Evolutionary conservation across 371 early-diverging fungal species (phyloP), one percentile per base, ranked within the genome.

Genomic region (Mucor velutinosus): DNA sequence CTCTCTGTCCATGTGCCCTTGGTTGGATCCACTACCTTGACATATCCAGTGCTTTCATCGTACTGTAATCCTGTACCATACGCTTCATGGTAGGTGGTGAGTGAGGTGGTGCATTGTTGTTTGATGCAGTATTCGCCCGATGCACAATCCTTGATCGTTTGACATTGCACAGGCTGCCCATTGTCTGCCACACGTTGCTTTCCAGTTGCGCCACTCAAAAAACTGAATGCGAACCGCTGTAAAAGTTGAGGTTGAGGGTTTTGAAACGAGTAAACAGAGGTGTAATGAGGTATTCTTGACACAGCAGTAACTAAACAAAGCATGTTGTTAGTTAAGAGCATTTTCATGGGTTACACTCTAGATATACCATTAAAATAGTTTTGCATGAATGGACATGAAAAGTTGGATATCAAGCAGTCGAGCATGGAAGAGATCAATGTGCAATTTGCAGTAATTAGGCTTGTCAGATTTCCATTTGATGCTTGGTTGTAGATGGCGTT

Each of bases 1-100:
- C 90, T 90, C 74, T 90, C 88, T 10, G 88, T 85, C 89, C 89
- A 94, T 7, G 90, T 85, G 0, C 83, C 81, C 67, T 88, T 87
- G 3, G 80, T 79, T 4, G 87, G 72, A 74, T 92, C 90, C 7
- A 82, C 83, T 10, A 94, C 89, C 10, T 67, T 73, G 21, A 81
- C 81, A 8, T 60, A 29, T 1, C 82, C 82, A 2, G 65, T 65
- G 0, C 76, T 66, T 59, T 89, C 86, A 71, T 90, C 79, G 71
- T 82, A 86, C 15, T 82, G 74, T 30, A 94, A 67, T 4, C 94
- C 94, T 8, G 86, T 84, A 7, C 93, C 92, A 71, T 89, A 93
- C 1, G 94, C 89, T 56, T 86, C 84, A 75, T 94, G 93, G 60
- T 85, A 86, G 1, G 82, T 75, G 1, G 91, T 88, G 43, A 88